phyloP scores from a whole-genome alignment of 345 rosid genomes.

The Citropsis articulata region DNA sequence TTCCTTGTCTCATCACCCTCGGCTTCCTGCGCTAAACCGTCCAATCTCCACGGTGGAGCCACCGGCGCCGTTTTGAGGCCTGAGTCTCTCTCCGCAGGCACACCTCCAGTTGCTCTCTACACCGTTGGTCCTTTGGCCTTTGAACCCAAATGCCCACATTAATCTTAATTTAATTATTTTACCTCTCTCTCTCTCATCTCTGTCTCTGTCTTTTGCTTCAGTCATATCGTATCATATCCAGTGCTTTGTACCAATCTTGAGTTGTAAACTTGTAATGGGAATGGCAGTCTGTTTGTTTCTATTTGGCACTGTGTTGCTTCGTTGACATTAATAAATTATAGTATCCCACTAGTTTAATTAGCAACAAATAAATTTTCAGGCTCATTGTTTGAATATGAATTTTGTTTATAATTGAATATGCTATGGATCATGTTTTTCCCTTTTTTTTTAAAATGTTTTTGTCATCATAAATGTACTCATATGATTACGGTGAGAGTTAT shows the following conservation, averaged over 20 bases:
- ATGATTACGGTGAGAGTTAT: too few species aligned
- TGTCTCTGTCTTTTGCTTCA: too few species aligned
- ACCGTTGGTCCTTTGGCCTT: constrained; percentile 82
- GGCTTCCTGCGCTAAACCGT: constrained; percentile 40
- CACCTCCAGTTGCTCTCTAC: constrained; percentile 45
- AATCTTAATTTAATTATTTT: background rate
- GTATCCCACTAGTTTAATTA: background rate
- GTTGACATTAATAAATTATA: constrained; percentile 9
- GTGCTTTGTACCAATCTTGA: too few species aligned
- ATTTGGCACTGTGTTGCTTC: background rate
- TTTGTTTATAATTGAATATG: background rate
- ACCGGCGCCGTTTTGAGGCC: constrained; percentile 53
- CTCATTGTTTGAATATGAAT: background rate
- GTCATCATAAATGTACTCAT: background rate
- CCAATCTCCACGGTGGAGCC: constrained; percentile 56
- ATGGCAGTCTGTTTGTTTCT: background rate
- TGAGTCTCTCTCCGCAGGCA: constrained; percentile 29
- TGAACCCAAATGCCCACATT: constrained; percentile 61
- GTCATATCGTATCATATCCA: too few species aligned
- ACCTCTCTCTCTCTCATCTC: too few species aligned
- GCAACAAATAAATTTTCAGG: background rate
- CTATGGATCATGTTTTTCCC: background rate
- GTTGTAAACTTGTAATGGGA: background rate
- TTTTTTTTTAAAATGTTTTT: too few species aligned
- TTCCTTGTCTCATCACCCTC: constrained; percentile 45